Conservation (phyloP, 345 rosid species). For the Rubroshorea leprosula region DNA sequence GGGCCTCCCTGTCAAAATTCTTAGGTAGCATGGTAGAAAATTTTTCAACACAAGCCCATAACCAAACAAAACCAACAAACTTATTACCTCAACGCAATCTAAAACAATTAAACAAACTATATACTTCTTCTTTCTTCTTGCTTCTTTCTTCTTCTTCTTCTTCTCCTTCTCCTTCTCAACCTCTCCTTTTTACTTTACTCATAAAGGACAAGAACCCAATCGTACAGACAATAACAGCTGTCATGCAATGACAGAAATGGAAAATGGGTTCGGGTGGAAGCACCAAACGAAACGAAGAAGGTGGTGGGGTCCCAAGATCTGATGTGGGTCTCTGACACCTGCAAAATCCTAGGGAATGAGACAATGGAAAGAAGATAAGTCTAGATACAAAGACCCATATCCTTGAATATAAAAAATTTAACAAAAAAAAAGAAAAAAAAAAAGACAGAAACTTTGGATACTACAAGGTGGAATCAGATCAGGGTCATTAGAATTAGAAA, state of each 20-base stretch:
- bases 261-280: constrained; percentile 1
- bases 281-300: constrained; percentile 7
- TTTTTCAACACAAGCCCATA: not conserved
- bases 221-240: constrained; percentile 26
- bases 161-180: too few species aligned
- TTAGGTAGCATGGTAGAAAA: constrained; percentile 15
- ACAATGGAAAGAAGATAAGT: constrained; percentile 16
- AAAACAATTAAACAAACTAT: not conserved
- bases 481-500: not conserved
- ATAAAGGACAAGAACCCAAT: constrained; percentile 1
- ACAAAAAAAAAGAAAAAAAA: too few species aligned
- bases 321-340: constrained; percentile 34
- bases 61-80: not conserved
- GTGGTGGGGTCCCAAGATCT: constrained; percentile 27
- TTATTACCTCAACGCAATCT: not conserved
- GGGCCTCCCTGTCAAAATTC: constrained; percentile 27
- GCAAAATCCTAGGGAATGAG: constrained; percentile 23
- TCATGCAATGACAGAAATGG: constrained; percentile 3
- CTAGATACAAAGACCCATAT: constrained; percentile 46
- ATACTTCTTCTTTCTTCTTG: not conserved
- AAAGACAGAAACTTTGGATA: constrained; percentile 9
- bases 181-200: too few species aligned
- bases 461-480: constrained; percentile 9
- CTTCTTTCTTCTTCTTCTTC: not conserved
- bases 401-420: constrained; percentile 18